Base-by-base conservation (phyloP, 2,329 filamentous ascomycete genomes). In the Phialophora chinensis region DNA sequence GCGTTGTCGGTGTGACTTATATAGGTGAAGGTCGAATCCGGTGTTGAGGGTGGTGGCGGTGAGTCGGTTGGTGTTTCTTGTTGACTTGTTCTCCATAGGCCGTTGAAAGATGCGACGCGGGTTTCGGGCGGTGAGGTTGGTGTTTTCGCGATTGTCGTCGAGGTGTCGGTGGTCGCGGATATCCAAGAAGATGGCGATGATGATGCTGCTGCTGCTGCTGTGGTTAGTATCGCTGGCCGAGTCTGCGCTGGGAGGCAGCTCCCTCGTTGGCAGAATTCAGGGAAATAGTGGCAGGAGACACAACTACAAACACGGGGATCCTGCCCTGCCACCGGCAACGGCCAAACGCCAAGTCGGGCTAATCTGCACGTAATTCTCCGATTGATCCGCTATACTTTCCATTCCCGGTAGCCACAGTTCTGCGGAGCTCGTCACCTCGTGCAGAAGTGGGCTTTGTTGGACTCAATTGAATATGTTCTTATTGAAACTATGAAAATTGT, bases 221-320 rank as follows among this genome's bases (percentile, higher is more conserved):
- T 56, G 54, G 64, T 69, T 69, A 69, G 66, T 69, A 64, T 66
- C 47, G 20, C 49, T 38, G 61, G 50, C 31, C 17, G 60, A 47
- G 38, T 38, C 35, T 47, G 62, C 44, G 56, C 56, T 55, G 56
- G 49, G 50, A 44, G 33, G 35, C 20, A 23, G 52, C 25, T 62
- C 38, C 50, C 60, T 25, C 49, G 20, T 14, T 61, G 50, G 27
- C 47, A 53, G 35, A 27, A 47, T 20, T 11, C 27, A 53, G 44
- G 31, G 33, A 62, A 56, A 62, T 49, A 23, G 42, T 58, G 33
- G 55, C 55, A 58, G 38, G 55, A 47, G 31, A 20, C 38, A 27
- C 29, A 11, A 35, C 54, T 1, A 25, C 23, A 25, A 53, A 53
- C 27, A 53, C 20, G 20, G 23, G 27, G 14, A 27, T 10, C 49